phyloP scores from a whole-genome alignment of 345 rosid genomes.

The Linum lewisii region DNA sequence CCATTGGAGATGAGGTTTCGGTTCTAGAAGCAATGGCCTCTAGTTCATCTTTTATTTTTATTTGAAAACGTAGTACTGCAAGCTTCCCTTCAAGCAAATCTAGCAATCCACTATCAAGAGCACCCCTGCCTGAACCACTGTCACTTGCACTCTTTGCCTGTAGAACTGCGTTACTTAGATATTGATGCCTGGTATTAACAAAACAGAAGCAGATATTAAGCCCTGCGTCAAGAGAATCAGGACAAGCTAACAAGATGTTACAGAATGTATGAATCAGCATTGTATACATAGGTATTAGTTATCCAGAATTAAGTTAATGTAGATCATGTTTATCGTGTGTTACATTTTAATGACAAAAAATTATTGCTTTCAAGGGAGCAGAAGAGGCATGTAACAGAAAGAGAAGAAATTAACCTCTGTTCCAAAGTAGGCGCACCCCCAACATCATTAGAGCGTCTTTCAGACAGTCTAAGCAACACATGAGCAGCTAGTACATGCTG shows the following conservation, averaged over 20 bases:
- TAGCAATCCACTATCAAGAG: conserved; percentile 66
- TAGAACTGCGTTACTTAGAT: conserved; percentile 84
- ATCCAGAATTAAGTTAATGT: not conserved
- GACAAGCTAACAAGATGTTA: no score
- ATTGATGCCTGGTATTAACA: conserved; percentile 55
- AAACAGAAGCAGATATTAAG: not conserved
- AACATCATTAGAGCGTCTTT: conserved; percentile 56
- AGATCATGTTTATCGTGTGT: not conserved
- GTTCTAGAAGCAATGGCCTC: conserved; percentile 56
- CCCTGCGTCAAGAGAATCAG: no score
- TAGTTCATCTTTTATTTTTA: conserved; percentile 74
- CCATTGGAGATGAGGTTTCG: conserved; percentile 37
- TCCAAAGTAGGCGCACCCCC: conserved; percentile 63
- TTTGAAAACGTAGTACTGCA: conserved; percentile 79
- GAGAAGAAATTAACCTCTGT: conserved; percentile 46
- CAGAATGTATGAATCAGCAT: conserved; percentile 1
- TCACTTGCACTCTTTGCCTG: conserved; percentile 89
- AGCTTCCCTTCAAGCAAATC: conserved; percentile 98
- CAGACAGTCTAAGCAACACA: conserved; percentile 82
- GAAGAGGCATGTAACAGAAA: not conserved
- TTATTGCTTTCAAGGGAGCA: not conserved
- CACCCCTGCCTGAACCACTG: conserved; percentile 40
- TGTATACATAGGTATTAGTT: no score
- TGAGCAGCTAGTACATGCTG: conserved; percentile 96
- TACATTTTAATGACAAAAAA: not conserved